These are phyloP conservation scores for Monosporozyma unispora DNA, from an alignment of 805 yeast species.

Conservation along the genomic window DNA sequence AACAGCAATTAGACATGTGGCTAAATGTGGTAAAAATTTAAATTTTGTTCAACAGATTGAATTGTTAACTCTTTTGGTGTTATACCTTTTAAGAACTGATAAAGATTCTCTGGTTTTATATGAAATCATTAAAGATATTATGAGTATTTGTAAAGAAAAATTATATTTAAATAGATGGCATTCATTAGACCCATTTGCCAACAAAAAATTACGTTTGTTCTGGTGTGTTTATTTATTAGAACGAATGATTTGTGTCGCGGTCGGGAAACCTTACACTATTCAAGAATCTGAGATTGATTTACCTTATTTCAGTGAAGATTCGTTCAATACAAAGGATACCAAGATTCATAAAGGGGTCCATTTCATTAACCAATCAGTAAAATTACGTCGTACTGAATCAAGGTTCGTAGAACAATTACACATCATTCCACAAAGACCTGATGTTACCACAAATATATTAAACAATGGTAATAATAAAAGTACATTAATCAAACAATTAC, in stretches of 20 bases:
- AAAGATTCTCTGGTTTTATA: conserved; percentile 47
- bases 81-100: conserved; percentile 53
- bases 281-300: conserved; percentile 42
- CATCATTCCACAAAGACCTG: conserved; percentile 23
- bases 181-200: conserved; percentile 19
- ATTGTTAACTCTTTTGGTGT: conserved; percentile 42
- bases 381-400: conserved; percentile 51
- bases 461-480: conserved; percentile 8
- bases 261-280: conserved; percentile 49
- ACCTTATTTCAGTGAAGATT: conserved; percentile 42
- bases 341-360: conserved; percentile 27
- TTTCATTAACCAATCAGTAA: conserved; percentile 50
- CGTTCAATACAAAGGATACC: conserved; percentile 27
- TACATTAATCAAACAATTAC: conserved; percentile 34
- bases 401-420: conserved; percentile 46
- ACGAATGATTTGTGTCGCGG: conserved; percentile 52
- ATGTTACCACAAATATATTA: background rate
- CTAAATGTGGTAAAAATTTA: conserved; percentile 35
- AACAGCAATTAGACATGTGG: conserved; percentile 48
- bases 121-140: conserved; percentile 45
- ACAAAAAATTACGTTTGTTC: conserved; percentile 44
- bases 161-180: conserved; percentile 23
- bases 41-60: conserved; percentile 42
- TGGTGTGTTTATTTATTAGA: conserved; percentile 60
- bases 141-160: conserved; percentile 34